Conservation (phyloP, 2,329 filamentous ascomycete species). For the Fusarium sarcochroum region DNA sequence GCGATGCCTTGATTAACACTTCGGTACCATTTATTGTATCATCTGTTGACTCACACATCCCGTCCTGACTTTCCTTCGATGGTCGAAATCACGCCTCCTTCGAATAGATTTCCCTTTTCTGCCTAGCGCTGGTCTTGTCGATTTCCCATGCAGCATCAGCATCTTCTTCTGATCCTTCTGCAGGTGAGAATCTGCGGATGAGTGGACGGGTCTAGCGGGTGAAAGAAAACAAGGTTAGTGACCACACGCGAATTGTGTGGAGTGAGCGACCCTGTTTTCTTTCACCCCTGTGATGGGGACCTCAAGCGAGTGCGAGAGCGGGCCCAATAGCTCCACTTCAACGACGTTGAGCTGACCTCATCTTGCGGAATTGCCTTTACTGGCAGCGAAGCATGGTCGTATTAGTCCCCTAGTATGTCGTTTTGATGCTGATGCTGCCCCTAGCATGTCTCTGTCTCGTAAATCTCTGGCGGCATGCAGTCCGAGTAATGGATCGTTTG, state of each 20-base stretch:
- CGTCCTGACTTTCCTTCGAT: not conserved
- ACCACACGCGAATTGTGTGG: too few relatives aligned
- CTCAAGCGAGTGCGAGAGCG: conserved; percentile 40
- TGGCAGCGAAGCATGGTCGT: not conserved
- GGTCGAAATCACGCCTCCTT: not conserved
- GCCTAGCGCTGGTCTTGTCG: conserved; percentile 16
- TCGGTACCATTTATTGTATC: not conserved
- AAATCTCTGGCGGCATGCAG: not conserved
- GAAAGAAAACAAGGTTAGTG: too few relatives aligned
- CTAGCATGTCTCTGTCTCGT: not conserved
- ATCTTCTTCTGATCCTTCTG: not conserved
- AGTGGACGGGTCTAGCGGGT: not conserved
- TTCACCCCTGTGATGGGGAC: too few relatives aligned
- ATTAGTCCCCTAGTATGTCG: conserved; percentile 11
- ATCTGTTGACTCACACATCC: too few relatives aligned
- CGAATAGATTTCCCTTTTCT: conserved; percentile 23
- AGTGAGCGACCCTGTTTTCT: too few relatives aligned
- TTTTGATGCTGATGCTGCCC: conserved; percentile 8
- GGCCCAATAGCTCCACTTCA: conserved; percentile 23
- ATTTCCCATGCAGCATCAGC: not conserved
- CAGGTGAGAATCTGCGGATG: not conserved
- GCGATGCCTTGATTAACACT: not conserved
- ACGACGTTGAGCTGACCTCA: conserved; percentile 13
- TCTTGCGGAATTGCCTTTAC: conserved; percentile 1
- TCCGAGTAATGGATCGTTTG: not conserved